These are phyloP conservation scores for Myriosclerotinia curreyana DNA, from an alignment of 2,329 filamentous ascomycete species.

Conservation along the genomic window DNA sequence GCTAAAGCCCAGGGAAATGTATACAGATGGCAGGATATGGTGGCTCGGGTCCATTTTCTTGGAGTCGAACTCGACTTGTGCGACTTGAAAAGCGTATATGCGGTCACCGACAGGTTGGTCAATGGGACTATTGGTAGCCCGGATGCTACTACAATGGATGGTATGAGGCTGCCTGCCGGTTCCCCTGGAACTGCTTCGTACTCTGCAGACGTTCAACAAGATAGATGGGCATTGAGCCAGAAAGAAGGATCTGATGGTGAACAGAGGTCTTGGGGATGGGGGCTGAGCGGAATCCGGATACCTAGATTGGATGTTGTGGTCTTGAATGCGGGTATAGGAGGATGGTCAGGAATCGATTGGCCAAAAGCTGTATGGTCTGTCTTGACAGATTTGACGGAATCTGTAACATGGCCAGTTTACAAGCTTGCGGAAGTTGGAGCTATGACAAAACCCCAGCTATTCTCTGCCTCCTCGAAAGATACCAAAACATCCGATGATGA, in stretches of 20 bases:
- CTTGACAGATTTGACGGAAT: slow-evolving; percentile 61
- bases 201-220: slow-evolving; percentile 33
- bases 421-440: slow-evolving; percentile 62
- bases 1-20: slow-evolving; percentile 55
- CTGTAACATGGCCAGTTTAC: slow-evolving; percentile 73
- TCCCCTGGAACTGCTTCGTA: slow-evolving; percentile 37
- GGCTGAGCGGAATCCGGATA: slow-evolving; percentile 47
- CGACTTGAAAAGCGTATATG: slow-evolving; percentile 50
- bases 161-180: slow-evolving; percentile 36
- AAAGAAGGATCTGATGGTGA: slow-evolving; percentile 51
- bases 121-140: slow-evolving; percentile 39
- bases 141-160: slow-evolving; percentile 38
- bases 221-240: slow-evolving; percentile 43
- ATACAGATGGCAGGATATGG: slow-evolving; percentile 46
- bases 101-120: slow-evolving; percentile 35
- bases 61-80: slow-evolving; percentile 60
- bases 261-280: slow-evolving; percentile 44
- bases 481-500: slow-evolving; percentile 23
- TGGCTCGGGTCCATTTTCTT: slow-evolving; percentile 55
- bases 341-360: slow-evolving; percentile 80
- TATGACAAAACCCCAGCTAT: slow-evolving; percentile 51
- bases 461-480: slow-evolving; percentile 28
- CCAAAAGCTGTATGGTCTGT: slow-evolving; percentile 50
- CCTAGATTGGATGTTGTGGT: slow-evolving; percentile 76
- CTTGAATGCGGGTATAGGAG: slow-evolving; percentile 85